These are phyloP conservation scores for Datisca glomerata DNA, from an alignment of 306 rosid species.

Conservation along the genomic window DNA sequence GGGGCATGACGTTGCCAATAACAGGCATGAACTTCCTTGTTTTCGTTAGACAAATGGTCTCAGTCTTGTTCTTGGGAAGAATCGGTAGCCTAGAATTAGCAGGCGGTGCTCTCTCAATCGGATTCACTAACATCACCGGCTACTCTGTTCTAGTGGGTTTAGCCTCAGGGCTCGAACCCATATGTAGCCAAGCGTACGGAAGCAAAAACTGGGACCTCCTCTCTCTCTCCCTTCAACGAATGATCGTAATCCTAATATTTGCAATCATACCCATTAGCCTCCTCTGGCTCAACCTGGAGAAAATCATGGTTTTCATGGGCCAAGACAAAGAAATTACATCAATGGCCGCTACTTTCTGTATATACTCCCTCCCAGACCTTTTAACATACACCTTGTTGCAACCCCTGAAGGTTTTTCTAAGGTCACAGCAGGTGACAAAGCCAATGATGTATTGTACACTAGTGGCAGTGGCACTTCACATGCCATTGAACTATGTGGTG, in stretches of 20 bases:
- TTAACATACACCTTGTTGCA: constrained; percentile 58
- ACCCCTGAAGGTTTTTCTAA: constrained; percentile 56
- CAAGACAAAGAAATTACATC: constrained; percentile 53
- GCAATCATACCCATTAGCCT: constrained; percentile 63
- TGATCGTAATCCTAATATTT: constrained; percentile 59
- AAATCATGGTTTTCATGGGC: constrained; percentile 64
- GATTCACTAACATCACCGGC: constrained; percentile 96
- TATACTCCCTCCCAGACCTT: constrained; percentile 76
- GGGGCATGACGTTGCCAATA: constrained; percentile 68
- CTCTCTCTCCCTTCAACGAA: constrained; percentile 58
- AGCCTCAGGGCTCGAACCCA: constrained; percentile 87
- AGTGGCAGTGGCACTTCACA: constrained; percentile 56
- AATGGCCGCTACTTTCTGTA: constrained; percentile 61
- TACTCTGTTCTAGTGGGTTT: constrained; percentile 86
- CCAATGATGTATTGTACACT: constrained; percentile 91
- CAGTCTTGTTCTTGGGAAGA: constrained; percentile 64
- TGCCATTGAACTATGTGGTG: constrained; percentile 46
- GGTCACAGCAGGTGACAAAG: constrained; percentile 69
- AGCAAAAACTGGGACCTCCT: constrained; percentile 71
- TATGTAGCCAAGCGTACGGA: constrained; percentile 84
- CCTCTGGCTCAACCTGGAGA: constrained; percentile 61
- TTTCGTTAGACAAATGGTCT: constrained; percentile 58
- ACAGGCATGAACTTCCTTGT: constrained; percentile 66
- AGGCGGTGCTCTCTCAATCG: constrained; percentile 89
- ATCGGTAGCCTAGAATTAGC: constrained; percentile 90